These are phyloP conservation scores for Solanum okadae DNA, from an alignment of 257 asterid species.

Conservation along the genomic window DNA sequence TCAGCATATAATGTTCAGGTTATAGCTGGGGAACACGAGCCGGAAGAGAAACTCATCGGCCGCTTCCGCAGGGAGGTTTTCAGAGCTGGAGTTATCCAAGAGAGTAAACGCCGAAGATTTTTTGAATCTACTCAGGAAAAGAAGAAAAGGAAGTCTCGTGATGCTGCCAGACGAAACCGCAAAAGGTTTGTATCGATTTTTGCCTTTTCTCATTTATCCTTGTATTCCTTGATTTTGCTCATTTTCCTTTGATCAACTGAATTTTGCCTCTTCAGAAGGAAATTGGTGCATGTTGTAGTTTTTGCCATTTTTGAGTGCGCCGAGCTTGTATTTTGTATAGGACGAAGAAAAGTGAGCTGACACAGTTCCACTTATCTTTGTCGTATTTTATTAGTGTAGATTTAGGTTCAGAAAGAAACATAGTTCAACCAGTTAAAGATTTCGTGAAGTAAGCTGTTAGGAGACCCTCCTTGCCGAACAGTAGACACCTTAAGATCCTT, in stretches of 20 bases:
- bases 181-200: constrained; percentile 24
- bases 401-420: neutral
- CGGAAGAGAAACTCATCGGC: constrained; percentile 29
- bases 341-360: neutral
- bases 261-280: too few species aligned
- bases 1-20: constrained; percentile 35
- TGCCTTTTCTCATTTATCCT: neutral
- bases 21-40: constrained; percentile 25
- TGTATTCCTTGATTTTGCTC: neutral
- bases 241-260: too few species aligned
- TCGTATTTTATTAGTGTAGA: neutral
- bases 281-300: too few species aligned
- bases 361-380: neutral
- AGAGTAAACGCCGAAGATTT: constrained; percentile 40
- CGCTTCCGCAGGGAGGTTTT: constrained; percentile 40
- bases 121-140: constrained; percentile 37
- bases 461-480: neutral
- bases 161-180: constrained; percentile 39
- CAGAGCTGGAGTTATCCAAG: constrained; percentile 38
- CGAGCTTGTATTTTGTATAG: neutral
- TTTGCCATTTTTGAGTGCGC: too few species aligned
- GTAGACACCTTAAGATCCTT: neutral
- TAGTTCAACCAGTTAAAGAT: neutral
- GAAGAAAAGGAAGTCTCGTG: constrained; percentile 42
- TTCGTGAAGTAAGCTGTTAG: neutral